Base-by-base conservation (phyloP, 2,329 filamentous ascomycete genomes). In the Chrysosporium queenslandicum region DNA sequence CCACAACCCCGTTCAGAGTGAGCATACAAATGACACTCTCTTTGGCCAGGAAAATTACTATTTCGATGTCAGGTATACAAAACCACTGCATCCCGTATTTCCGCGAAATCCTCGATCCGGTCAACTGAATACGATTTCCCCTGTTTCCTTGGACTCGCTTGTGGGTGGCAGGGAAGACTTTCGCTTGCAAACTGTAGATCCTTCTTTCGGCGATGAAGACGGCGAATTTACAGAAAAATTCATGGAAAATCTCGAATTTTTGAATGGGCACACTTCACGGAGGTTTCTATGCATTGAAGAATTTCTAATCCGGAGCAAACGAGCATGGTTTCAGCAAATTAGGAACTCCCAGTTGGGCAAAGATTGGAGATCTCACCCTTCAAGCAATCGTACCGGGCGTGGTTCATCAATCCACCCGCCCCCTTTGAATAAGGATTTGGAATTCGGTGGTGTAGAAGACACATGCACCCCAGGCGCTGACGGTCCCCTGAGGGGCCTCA, bases 201-300 rank as follows among this genome's bases (percentile, higher is more conserved):
- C 81, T 2, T 81, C 80, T 68, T 85, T 85, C 67, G 83, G 77
- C 4, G 82, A 85, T 61, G 75, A 76, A 43, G 79, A 74, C 30
- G 81, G 80, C 29, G 73, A 81, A 56, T 85, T 81, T 63, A 80
- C 78, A 57, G 71, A 71, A 55, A 72, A 69, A 1, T 84, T 83
- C 56, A 76, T 79, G 53, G 73, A 76, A 63, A 77, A 73, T 60
- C 72, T 84, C 1, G 74, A 79, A 29, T 64, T 66, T 1, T 68
- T 85, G 14, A 76, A 69, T 42, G 79, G 76, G 7, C 71, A 74
- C 56, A 82, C 77, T 55, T 83, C 80, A 0, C 75, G 79, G 55
- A 73, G 68, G 1, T 70, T 77, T 29, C 68, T 83, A 7, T 85
- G 81, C 60, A 82, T 85, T 53, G 82, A 85, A 58, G 74, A 81